Evolutionary conservation across 1,139 yeast species (phyloP).

Genomic region (Ogataea hybrid): DNA sequence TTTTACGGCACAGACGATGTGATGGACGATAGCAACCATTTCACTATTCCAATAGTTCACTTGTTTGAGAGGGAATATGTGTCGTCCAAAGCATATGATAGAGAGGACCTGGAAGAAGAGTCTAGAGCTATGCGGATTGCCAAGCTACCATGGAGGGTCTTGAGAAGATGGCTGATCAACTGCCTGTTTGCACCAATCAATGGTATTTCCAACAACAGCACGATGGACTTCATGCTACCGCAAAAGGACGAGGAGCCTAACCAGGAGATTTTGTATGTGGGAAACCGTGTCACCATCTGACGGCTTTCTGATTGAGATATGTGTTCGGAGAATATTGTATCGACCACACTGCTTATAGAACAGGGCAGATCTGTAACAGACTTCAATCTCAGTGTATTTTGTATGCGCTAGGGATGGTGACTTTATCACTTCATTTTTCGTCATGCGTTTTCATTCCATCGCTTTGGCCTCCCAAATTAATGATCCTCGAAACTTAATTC

Average conservation of each 20-base stretch:
- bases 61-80: conserved; percentile 40
- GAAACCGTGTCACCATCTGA: conserved; percentile 16
- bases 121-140: not conserved
- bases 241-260: conserved; percentile 7
- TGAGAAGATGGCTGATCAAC: conserved; percentile 16
- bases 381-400: too few species aligned
- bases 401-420: too few species aligned
- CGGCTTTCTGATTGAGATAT: not conserved
- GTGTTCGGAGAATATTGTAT: not conserved
- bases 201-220: conserved; percentile 15
- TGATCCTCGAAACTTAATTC: too few species aligned
- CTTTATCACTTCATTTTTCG: too few species aligned
- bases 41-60: conserved; percentile 32
- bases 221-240: conserved; percentile 17
- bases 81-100: conserved; percentile 5
- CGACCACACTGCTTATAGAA: too few species aligned
- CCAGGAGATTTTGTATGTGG: conserved; percentile 20
- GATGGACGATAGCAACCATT: conserved; percentile 6
- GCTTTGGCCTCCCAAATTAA: too few species aligned
- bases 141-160: conserved; percentile 9
- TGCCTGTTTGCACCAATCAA: conserved; percentile 18
- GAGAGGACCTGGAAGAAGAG: conserved; percentile 8
- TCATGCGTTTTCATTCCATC: too few species aligned
- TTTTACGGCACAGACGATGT: conserved; percentile 11
- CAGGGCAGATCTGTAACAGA: not conserved